A percentile compares a stretch with the other conserved stretches of the same genome.
Evolutionary conservation across 129 eudicot genomes (phyloP).

Genomic region (Heracleum sosnowskyi): DNA sequence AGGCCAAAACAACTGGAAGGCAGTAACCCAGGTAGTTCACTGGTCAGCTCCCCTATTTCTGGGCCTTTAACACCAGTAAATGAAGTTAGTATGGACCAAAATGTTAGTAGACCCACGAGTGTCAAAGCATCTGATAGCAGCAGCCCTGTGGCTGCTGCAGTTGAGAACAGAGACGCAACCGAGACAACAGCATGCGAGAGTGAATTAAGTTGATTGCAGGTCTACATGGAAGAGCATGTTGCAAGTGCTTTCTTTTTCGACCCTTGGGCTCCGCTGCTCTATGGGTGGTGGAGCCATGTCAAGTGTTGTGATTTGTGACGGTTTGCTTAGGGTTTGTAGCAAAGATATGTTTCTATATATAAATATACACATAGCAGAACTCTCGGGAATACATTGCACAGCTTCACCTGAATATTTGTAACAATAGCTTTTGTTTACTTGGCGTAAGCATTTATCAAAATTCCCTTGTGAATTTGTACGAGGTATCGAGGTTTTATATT

Average conservation of each 20-base stretch:
- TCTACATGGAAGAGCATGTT: background rate
- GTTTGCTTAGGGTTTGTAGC: background rate
- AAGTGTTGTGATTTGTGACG: conserved; percentile 3
- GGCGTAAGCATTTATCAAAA: background rate
- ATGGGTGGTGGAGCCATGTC: background rate
- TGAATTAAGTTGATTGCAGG: background rate
- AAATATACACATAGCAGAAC: conserved; percentile 4
- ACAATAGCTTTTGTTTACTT: background rate
- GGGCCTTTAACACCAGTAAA: conserved; percentile 22
- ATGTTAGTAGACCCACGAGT: conserved; percentile 16
- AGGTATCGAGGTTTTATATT: background rate
- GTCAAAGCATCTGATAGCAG: conserved; percentile 21
- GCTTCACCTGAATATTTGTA: conserved; percentile 1
- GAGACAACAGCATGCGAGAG: conserved; percentile 12
- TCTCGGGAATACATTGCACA: background rate
- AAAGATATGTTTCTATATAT: background rate
- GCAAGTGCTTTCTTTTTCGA: background rate
- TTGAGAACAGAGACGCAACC: conserved; percentile 26
- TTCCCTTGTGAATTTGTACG: background rate
- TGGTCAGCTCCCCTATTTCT: conserved; percentile 24
- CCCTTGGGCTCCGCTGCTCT: background rate
- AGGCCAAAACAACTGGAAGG: conserved; percentile 51
- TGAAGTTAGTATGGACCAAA: conserved; percentile 23
- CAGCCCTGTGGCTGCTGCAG: conserved; percentile 29
- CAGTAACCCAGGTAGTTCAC: conserved; percentile 27